Conservation (phyloP, 495 filamentous ascomycete species). For the Achaetomiella virescens region DNA sequence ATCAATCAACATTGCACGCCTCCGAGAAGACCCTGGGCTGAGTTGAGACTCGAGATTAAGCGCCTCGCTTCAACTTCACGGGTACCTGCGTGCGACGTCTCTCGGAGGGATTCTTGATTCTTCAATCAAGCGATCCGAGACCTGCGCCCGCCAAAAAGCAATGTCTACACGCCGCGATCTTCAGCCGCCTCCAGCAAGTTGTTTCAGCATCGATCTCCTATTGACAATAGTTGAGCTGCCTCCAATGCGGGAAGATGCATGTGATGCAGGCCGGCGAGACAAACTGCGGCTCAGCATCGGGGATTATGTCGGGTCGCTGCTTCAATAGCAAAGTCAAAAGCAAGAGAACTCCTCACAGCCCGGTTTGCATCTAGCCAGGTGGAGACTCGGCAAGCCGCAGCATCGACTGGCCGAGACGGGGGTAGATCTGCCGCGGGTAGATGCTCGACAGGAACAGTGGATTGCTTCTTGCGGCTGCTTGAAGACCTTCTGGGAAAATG, state of each 20-base stretch:
- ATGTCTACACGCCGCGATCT: too few relatives aligned
- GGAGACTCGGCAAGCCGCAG: neutral
- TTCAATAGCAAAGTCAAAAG: neutral
- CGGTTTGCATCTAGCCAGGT: neutral
- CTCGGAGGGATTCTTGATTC: neutral
- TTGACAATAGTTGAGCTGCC: too few relatives aligned
- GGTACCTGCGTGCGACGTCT: neutral
- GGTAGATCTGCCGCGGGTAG: neutral
- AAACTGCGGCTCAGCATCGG: neutral
- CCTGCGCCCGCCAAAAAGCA: too few relatives aligned
- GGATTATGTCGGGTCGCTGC: neutral
- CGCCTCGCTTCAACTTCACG: too few relatives aligned
- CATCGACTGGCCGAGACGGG: neutral
- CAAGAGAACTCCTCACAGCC: neutral
- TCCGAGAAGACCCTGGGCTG: too few relatives aligned
- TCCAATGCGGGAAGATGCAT: too few relatives aligned
- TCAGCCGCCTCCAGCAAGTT: too few relatives aligned
- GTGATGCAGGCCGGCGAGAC: too few relatives aligned
- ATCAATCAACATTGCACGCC: neutral
- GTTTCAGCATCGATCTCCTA: too few relatives aligned
- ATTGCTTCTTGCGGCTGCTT: neutral
- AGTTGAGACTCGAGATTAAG: too few relatives aligned
- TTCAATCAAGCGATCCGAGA: too few relatives aligned
- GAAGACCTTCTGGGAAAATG: neutral
- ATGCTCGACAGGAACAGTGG: neutral